phyloP scores from a whole-genome alignment of 306 rosid species.

The Vigna hirtella region DNA sequence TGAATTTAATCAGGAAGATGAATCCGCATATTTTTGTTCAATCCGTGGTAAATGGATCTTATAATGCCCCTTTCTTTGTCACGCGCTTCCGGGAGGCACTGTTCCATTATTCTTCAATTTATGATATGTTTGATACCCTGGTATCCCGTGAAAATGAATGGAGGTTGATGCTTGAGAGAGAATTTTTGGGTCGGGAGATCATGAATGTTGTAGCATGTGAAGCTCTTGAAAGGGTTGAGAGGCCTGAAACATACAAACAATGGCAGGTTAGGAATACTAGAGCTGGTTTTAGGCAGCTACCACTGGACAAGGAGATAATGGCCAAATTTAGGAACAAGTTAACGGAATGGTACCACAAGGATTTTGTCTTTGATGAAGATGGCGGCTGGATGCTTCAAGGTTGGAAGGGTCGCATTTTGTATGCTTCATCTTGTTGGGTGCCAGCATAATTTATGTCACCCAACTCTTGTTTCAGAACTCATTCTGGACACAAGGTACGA shows the following conservation, averaged over 20 bases:
- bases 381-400: slow-evolving; percentile 82
- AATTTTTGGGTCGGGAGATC: slow-evolving; percentile 70
- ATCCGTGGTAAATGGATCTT: slow-evolving; percentile 60
- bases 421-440: slow-evolving; percentile 78
- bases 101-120: slow-evolving; percentile 70
- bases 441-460: slow-evolving; percentile 51
- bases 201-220: slow-evolving; percentile 88
- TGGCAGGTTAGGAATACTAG: slow-evolving; percentile 71
- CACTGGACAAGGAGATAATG: slow-evolving; percentile 64
- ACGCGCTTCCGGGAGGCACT: slow-evolving; percentile 82
- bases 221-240: slow-evolving; percentile 79
- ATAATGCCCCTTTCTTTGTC: slow-evolving; percentile 80
- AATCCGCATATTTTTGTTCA: slow-evolving; percentile 72
- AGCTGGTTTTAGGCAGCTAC: slow-evolving; percentile 76
- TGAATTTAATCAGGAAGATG: slow-evolving; percentile 69
- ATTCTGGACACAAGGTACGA: slow-evolving; percentile 31
- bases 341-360: slow-evolving; percentile 65
- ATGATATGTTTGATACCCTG: slow-evolving; percentile 63
- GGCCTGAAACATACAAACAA: slow-evolving; percentile 85
- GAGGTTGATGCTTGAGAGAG: slow-evolving; percentile 69
- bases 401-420: slow-evolving; percentile 81
- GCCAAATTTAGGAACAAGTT: slow-evolving; percentile 50
- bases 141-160: slow-evolving; percentile 56
- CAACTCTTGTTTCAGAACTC: slow-evolving; percentile 24
- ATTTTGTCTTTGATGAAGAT: slow-evolving; percentile 74